Conservation (phyloP, 768 basidiomycete genomes). For the Lepiota brunneoincarnata region DNA sequence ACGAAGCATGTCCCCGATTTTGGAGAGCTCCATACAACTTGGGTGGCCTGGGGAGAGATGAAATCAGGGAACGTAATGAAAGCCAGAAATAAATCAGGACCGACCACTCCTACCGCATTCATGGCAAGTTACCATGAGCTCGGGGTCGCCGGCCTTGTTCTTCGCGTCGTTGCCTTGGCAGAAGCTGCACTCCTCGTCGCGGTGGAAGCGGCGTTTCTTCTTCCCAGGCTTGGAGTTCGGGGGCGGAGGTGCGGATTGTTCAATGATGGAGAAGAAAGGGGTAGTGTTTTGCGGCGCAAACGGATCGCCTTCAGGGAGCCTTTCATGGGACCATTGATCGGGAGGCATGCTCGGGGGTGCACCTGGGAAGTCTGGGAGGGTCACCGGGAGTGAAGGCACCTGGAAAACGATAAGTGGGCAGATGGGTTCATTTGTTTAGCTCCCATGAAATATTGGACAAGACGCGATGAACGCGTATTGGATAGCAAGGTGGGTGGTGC, state of each 20-base stretch:
- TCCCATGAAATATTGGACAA: slow-evolving; percentile 29
- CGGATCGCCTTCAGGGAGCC: slow-evolving; percentile 71
- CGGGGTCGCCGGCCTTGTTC: slow-evolving; percentile 56
- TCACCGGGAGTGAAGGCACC: background rate
- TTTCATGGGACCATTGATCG: slow-evolving; percentile 60
- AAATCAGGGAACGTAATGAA: slow-evolving; percentile 8
- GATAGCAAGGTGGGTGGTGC: background rate
- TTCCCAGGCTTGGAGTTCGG: slow-evolving; percentile 26
- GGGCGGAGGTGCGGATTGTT: slow-evolving; percentile 40
- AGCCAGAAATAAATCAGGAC: slow-evolving; percentile 14
- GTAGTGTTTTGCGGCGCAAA: slow-evolving; percentile 66
- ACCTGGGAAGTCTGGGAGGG: background rate
- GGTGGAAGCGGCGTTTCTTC: slow-evolving; percentile 40
- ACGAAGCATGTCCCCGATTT: slow-evolving; percentile 58
- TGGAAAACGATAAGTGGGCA: slow-evolving; percentile 1
- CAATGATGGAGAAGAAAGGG: slow-evolving; percentile 47
- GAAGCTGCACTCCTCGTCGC: slow-evolving; percentile 74
- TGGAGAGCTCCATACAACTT: slow-evolving; percentile 70
- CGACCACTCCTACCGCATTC: slow-evolving; percentile 83
- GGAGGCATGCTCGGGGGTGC: slow-evolving; percentile 8
- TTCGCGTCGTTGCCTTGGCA: slow-evolving; percentile 64
- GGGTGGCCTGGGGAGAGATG: slow-evolving; percentile 63
- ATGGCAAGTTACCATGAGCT: slow-evolving; percentile 74
- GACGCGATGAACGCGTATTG: slow-evolving; percentile 67
- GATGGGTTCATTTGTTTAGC: background rate